Evolutionary conservation across 2,329 filamentous ascomycete species (phyloP), one percentile per base, ranked within the genome.

Genomic region (Fusarium odoratissimum): DNA sequence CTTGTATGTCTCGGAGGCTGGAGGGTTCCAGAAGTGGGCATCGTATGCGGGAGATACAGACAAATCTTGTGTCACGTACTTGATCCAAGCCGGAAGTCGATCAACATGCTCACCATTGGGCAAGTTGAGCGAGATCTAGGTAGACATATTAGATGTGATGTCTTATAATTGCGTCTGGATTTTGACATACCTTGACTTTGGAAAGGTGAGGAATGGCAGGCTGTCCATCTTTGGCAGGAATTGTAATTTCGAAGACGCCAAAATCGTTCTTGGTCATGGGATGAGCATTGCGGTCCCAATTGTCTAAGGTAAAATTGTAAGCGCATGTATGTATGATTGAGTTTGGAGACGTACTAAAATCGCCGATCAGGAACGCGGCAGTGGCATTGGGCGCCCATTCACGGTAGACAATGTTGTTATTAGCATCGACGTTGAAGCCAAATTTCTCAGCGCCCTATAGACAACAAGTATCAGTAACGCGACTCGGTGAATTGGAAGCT

Each of bases 361-460:
- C 96, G 69, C 96, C 96, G 76, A 97, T 92, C 58, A 99, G 88
- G 80, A 91, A 95, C 55, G 96, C 96, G 78, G 93, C 88, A 44
- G 90, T 86, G 60, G 95, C 95, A 85, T 95, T 97, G 31, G 96
- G 95, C 2, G 96, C 96, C 96, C 96, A 99, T 88, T 99, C 96
- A 76, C 94, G 90, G 83, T 99, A 99, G 64, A 88, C 86, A 74
- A 99, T 94, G 81, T 95, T 95, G 81, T 94, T 94, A 78, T 97
- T 91, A 60, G 90, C 85, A 79, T 92, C 88, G 67, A 96, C 91
- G 75, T 93, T 94, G 83, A 99, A 90, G 62, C 96, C 96, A 79
- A 93, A 97, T 71, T 88, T 91, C 79, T 98, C 94, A 71, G 90
- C 92, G 48, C 96, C 95, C 94, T 97, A 21, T 14, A 25, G 11